phyloP scores from a whole-genome alignment of 257 asterid species.

The Nicotiana knightiana region DNA sequence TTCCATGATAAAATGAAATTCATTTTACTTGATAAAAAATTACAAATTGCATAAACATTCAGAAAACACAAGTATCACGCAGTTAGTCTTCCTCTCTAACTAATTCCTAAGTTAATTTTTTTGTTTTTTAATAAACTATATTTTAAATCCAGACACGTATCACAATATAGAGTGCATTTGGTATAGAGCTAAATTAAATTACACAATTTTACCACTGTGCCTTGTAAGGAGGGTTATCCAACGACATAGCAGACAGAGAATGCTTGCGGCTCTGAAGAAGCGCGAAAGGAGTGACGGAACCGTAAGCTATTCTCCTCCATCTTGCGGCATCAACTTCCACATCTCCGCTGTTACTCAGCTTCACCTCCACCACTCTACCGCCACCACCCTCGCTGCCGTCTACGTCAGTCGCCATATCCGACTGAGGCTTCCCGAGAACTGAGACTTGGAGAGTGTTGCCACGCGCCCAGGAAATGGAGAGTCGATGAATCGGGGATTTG shows the following conservation, averaged over 20 bases:
- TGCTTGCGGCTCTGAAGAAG: slow-evolving; percentile 81
- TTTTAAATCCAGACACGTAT: too few relatives aligned
- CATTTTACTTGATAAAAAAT: too few relatives aligned
- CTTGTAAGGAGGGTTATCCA: slow-evolving; percentile 34
- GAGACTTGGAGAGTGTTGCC: slow-evolving; percentile 87
- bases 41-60: too few relatives aligned
- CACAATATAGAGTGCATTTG: too few relatives aligned
- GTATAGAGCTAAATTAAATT: too few relatives aligned
- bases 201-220: slow-evolving; percentile 46
- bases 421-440: slow-evolving; percentile 31
- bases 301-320: slow-evolving; percentile 77
- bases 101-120: too few relatives aligned
- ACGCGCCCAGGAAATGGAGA: slow-evolving; percentile 81
- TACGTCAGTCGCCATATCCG: slow-evolving; percentile 12
- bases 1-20: too few relatives aligned
- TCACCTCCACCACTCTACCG: slow-evolving; percentile 70
- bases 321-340: slow-evolving; percentile 53
- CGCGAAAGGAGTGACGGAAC: slow-evolving; percentile 90
- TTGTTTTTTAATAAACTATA: too few relatives aligned
- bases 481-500: slow-evolving; percentile 44
- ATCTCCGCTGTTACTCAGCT: slow-evolving; percentile 41
- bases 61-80: too few relatives aligned
- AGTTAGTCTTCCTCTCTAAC: too few relatives aligned
- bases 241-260: slow-evolving; percentile 23
- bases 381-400: slow-evolving; percentile 28